phyloP scores from a whole-genome alignment of 352 stramenopile genomes.

The Thraustotheca clavata region DNA sequence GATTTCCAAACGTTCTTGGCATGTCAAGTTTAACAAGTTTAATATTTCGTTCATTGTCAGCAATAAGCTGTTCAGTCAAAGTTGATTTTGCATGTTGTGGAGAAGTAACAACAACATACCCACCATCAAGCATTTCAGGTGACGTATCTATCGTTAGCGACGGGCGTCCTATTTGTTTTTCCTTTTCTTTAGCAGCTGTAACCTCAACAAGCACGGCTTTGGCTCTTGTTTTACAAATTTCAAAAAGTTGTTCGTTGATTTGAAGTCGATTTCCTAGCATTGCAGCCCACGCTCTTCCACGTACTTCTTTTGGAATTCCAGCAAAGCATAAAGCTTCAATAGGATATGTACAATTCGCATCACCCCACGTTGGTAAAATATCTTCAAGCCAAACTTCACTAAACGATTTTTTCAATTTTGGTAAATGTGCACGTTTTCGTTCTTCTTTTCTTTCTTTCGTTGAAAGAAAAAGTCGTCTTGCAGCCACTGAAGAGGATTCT shows the following conservation, averaged over 20 bases:
- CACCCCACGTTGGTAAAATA: conserved; percentile 33
- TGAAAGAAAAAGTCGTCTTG: not conserved
- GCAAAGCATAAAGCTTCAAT: conserved; percentile 69
- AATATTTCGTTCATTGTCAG: conserved; percentile 71
- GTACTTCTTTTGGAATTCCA: conserved; percentile 74
- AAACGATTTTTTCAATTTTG: conserved; percentile 66
- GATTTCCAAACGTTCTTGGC: conserved; percentile 75
- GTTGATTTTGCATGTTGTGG: conserved; percentile 24
- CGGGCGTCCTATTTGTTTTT: conserved; percentile 3
- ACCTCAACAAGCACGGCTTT: conserved; percentile 72
- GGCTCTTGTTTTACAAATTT: conserved; percentile 66
- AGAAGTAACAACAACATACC: not conserved
- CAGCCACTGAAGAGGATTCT: too few species aligned
- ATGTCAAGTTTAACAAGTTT: conserved; percentile 78
- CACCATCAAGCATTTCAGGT: not conserved
- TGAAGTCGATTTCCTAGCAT: conserved; percentile 74
- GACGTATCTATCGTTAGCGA: conserved; percentile 1
- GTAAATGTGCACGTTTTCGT: conserved; percentile 43
- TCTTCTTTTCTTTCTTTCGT: conserved; percentile 53
- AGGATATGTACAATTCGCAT: conserved; percentile 21
- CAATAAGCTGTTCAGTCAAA: conserved; percentile 74
- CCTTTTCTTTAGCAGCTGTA: conserved; percentile 43
- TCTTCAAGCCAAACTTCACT: conserved; percentile 68
- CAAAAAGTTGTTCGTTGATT: conserved; percentile 79
- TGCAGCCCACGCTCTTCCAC: conserved; percentile 70